Percentiles rank a stretch among this genome's conserved stretches.
These are phyloP conservation scores for Taiozyma sp. DNA, from an alignment of 1,139 yeast genomes.

Conservation along the genomic window DNA sequence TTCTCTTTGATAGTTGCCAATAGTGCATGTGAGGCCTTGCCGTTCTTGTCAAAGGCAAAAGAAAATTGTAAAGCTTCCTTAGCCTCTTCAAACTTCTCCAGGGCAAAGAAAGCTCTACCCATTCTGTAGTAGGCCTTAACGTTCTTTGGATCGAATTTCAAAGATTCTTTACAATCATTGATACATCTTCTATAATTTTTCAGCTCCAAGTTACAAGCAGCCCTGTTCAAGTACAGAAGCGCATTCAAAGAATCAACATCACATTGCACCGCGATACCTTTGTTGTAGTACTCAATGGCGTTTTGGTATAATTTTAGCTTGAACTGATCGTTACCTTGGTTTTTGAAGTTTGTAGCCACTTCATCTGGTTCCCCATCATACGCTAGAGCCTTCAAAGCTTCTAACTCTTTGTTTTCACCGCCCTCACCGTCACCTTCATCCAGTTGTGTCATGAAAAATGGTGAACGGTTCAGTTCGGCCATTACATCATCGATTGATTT, in stretches of 20 bases:
- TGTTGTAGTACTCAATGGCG: conserved; percentile 75
- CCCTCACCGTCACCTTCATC: conserved; percentile 76
- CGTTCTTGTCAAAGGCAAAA: conserved; percentile 49
- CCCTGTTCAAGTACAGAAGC: conserved; percentile 72
- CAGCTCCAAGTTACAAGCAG: conserved; percentile 85
- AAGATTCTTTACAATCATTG: conserved; percentile 75
- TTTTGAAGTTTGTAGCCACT: conserved; percentile 81
- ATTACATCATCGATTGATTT: conserved; percentile 74
- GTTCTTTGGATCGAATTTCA: conserved; percentile 60
- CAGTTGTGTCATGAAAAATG: conserved; percentile 89
- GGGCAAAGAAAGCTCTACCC: conserved; percentile 69
- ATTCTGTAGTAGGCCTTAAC: conserved; percentile 84
- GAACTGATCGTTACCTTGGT: conserved; percentile 88
- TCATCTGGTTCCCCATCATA: conserved; percentile 96
- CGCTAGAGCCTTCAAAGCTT: conserved; percentile 86
- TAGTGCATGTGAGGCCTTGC: conserved; percentile 45
- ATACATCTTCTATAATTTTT: conserved; percentile 83
- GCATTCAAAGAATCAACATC: conserved; percentile 48
- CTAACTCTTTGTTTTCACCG: conserved; percentile 69
- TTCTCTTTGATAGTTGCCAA: conserved; percentile 36
- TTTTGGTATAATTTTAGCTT: conserved; percentile 62
- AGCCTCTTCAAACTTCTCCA: conserved; percentile 72
- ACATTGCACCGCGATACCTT: conserved; percentile 71
- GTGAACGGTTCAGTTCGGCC: conserved; percentile 74
- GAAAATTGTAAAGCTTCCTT: conserved; percentile 63